These are phyloP conservation scores for Penicillium goetzii DNA, from an alignment of 495 filamentous ascomycete genomes.

Conservation along the genomic window DNA sequence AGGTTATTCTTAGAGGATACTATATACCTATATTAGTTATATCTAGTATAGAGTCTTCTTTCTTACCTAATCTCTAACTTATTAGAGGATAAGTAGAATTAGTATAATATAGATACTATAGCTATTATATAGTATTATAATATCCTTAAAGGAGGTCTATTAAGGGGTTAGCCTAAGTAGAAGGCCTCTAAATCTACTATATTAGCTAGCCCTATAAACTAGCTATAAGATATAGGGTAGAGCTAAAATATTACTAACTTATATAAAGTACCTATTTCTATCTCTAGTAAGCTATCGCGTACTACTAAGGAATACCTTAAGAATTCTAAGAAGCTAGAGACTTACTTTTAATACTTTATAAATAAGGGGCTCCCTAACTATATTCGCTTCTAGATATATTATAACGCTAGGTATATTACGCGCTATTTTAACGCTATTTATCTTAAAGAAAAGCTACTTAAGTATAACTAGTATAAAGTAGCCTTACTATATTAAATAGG, in stretches of 20 bases:
- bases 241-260: conserved; percentile 6
- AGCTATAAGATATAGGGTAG: conserved; percentile 4
- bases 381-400: conserved; percentile 16
- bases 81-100: conserved; percentile 27
- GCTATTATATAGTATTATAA: neutral
- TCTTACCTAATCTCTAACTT: conserved; percentile 22
- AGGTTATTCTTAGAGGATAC: conserved; percentile 15
- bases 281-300: conserved; percentile 10
- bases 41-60: conserved; percentile 20
- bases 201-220: conserved; percentile 6
- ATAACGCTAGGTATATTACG: conserved; percentile 11
- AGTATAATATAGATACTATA: neutral
- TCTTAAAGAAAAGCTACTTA: conserved; percentile 19
- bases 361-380: conserved; percentile 11
- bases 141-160: conserved; percentile 1
- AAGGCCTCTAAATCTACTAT: conserved; percentile 10
- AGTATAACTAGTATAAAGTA: conserved; percentile 24
- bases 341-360: conserved; percentile 17
- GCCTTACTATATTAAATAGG: conserved; percentile 20
- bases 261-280: neutral
- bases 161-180: neutral
- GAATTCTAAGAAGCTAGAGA: conserved; percentile 12
- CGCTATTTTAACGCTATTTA: conserved; percentile 17
- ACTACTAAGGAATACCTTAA: conserved; percentile 21
- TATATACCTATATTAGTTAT: conserved; percentile 16